phyloP scores from a whole-genome alignment of 345 rosid species.

The Raphanus sativus region DNA sequence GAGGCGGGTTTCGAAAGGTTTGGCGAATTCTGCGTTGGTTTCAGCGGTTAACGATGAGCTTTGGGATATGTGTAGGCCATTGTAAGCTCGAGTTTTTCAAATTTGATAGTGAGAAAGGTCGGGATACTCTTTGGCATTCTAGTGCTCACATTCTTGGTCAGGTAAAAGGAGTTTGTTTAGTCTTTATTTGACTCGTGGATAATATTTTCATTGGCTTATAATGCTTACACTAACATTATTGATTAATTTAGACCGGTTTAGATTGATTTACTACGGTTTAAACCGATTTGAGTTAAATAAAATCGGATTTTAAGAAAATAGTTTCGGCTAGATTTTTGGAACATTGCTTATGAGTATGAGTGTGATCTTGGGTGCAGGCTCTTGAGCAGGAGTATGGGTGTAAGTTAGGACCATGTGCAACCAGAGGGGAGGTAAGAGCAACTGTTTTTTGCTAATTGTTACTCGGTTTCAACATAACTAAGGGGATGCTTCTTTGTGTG shows the following conservation, averaged over 20 bases:
- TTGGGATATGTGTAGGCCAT: background rate
- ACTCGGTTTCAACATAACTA: background rate
- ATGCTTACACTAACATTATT: too few species aligned
- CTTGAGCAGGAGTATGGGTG: constrained; percentile 85
- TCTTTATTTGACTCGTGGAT: too few species aligned
- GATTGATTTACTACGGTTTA: too few species aligned
- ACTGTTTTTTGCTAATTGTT: constrained; percentile 7
- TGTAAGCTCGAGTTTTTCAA: background rate
- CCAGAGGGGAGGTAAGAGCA: constrained; percentile 80
- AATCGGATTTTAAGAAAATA: too few species aligned
- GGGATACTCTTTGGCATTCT: background rate
- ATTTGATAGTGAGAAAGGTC: background rate
- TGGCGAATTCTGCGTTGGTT: background rate
- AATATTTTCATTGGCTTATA: too few species aligned
- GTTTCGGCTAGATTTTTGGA: too few species aligned
- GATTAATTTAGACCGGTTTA: too few species aligned
- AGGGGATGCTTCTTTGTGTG: background rate
- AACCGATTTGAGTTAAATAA: too few species aligned
- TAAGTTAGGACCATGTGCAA: constrained; percentile 94
- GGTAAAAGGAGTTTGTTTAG: background rate
- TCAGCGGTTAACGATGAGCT: background rate
- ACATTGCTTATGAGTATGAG: background rate
- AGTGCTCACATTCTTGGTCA: background rate
- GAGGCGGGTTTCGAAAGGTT: background rate
- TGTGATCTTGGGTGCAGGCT: constrained; percentile 52